Evolutionary conservation across 192 early-diverging fungal species (phyloP).

Genomic region (Entomortierella lignicola): DNA sequence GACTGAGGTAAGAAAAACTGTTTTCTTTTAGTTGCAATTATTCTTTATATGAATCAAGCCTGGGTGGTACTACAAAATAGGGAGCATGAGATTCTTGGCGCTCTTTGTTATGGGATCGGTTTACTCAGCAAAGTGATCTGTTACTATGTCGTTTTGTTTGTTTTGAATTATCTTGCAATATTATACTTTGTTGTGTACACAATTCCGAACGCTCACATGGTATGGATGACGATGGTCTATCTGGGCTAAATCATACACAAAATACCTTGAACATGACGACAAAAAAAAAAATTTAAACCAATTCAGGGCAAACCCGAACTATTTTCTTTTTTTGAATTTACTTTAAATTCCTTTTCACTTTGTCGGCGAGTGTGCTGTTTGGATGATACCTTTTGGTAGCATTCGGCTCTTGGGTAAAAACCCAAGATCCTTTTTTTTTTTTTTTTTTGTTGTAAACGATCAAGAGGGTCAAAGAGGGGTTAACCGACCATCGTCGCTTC

Average conservation of each 20-base stretch:
- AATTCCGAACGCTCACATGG: slow-evolving; percentile 32
- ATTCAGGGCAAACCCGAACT: slow-evolving; percentile 48
- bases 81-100: background rate
- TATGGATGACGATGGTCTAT: no score
- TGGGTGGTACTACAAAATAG: background rate
- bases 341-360: slow-evolving; percentile 4
- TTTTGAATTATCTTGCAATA: no score
- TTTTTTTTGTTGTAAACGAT: no score
- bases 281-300: no score
- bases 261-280: no score
- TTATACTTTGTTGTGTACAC: slow-evolving; percentile 17
- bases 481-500: no score
- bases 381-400: background rate
- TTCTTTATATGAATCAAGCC: background rate
- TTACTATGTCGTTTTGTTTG: background rate
- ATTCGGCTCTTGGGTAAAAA: no score
- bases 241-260: no score
- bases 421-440: no score
- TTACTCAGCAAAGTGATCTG: slow-evolving; percentile 13
- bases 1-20: slow-evolving; percentile 80
- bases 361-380: slow-evolving; percentile 38
- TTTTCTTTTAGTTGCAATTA: background rate
- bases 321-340: slow-evolving; percentile 28
- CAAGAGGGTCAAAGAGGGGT: no score
- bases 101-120: slow-evolving; percentile 13